phyloP scores from a whole-genome alignment of 805 yeast species.

The Metschnikowia peoriensis region DNA sequence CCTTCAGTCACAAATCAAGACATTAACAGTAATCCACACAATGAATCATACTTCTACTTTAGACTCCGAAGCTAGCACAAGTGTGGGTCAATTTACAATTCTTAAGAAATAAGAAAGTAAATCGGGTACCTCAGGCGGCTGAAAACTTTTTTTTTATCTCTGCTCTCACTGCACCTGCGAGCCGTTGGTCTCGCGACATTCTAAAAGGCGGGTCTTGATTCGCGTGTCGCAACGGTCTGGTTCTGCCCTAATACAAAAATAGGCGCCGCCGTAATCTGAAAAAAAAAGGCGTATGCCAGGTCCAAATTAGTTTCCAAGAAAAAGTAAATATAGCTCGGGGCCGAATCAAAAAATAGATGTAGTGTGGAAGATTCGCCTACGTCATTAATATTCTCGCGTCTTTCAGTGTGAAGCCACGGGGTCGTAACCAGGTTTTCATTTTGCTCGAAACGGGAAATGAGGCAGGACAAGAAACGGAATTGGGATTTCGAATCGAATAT shows the following conservation, averaged over 20 bases:
- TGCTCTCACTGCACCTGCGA: constrained; percentile 4
- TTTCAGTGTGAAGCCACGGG: not conserved
- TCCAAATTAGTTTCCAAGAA: not conserved
- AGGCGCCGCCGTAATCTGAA: no score
- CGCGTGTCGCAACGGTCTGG: not conserved
- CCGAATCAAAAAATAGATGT: not conserved
- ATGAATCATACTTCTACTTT: not conserved
- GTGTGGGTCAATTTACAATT: not conserved
- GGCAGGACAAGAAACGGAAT: not conserved
- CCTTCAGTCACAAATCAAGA: not conserved
- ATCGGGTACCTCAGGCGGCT: not conserved
- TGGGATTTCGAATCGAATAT: not conserved
- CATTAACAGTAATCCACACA: not conserved
- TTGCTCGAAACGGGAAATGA: not conserved
- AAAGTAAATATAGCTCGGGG: not conserved
- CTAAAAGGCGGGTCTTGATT: not conserved
- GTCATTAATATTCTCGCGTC: not conserved
- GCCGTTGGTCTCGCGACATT: constrained; percentile 6
- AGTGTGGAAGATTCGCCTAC: not conserved
- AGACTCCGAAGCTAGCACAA: no score
- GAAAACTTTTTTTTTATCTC: not conserved
- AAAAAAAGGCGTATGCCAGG: no score
- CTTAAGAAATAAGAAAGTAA: not conserved
- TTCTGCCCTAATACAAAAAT: constrained; percentile 3
- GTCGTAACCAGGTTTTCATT: not conserved